Conservation (phyloP, 768 basidiomycete genomes). For the Lyophyllum shimeji region DNA sequence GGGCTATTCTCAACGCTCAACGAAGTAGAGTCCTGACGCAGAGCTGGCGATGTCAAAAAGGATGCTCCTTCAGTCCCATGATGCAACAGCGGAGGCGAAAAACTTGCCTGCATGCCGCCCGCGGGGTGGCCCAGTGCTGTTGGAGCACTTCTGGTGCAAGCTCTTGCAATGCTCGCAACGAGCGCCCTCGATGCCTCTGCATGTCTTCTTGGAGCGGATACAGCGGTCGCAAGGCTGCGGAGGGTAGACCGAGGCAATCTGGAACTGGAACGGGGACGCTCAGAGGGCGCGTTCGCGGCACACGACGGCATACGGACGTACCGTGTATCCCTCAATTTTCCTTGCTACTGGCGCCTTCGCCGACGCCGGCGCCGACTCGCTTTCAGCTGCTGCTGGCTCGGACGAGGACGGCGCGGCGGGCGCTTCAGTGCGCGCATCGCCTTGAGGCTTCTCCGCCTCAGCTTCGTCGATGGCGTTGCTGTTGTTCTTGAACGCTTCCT, state of each 20-base stretch:
- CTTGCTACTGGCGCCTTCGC: conserved; percentile 26
- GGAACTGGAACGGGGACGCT: conserved; percentile 5
- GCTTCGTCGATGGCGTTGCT: conserved; percentile 19
- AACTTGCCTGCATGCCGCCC: conserved; percentile 38
- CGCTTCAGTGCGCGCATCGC: conserved; percentile 27
- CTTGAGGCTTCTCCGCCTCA: conserved; percentile 26
- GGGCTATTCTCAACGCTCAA: conserved; percentile 7
- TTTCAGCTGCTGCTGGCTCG: not conserved
- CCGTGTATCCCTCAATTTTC: conserved; percentile 24
- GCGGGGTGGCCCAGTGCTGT: conserved; percentile 42
- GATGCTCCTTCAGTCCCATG: conserved; percentile 2
- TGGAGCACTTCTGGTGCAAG: conserved; percentile 47
- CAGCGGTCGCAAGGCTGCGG: conserved; percentile 46
- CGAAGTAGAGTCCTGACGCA: conserved; percentile 5
- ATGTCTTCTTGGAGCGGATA: conserved; percentile 39
- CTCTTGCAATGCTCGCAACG: conserved; percentile 48
- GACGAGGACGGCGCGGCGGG: conserved; percentile 1
- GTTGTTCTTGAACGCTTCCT: conserved; percentile 29
- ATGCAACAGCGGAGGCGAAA: not conserved
- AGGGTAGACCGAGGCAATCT: conserved; percentile 28
- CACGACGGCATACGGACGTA: conserved; percentile 7
- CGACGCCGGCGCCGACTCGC: conserved; percentile 9
- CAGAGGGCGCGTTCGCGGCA: not conserved
- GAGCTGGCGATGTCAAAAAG: conserved; percentile 7
- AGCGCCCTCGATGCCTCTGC: conserved; percentile 40